phyloP scores from a whole-genome alignment of 169 alveolate species.

The Plasmodium gallinaceum region DNA sequence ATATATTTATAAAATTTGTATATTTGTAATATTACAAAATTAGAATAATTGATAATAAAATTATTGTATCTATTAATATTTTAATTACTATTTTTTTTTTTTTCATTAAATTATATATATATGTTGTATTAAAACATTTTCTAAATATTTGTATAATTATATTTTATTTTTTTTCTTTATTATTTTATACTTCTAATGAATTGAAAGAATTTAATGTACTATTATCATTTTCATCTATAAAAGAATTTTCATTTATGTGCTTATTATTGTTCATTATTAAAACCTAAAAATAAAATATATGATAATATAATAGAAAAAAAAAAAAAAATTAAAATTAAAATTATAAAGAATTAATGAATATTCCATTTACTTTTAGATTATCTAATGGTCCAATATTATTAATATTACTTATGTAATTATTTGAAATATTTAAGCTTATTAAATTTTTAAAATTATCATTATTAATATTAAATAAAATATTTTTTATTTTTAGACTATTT shows the following conservation, averaged over 20 bases:
- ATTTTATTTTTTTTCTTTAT: neutral
- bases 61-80: no score
- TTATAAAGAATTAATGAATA: no score
- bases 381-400: slow-evolving; percentile 55
- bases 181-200: slow-evolving; percentile 31
- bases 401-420: slow-evolving; percentile 46
- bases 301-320: neutral
- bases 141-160: neutral
- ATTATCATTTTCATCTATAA: slow-evolving; percentile 18
- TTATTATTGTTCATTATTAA: slow-evolving; percentile 61
- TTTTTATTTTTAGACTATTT: slow-evolving; percentile 44
- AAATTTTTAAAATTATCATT: slow-evolving; percentile 41
- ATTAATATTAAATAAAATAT: slow-evolving; percentile 47
- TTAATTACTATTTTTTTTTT: no score
- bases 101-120: no score
- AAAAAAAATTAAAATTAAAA: neutral
- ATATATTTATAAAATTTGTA: no score
- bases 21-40: no score
- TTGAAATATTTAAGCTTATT: slow-evolving; percentile 22
- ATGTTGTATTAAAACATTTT: no score
- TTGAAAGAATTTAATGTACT: slow-evolving; percentile 27
- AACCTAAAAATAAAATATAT: slow-evolving; percentile 2
- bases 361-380: slow-evolving; percentile 20
- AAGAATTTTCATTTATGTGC: slow-evolving; percentile 65
- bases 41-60: no score